phyloP scores from a whole-genome alignment of 805 yeast species.

The Crinitomyces ghanaensis region DNA sequence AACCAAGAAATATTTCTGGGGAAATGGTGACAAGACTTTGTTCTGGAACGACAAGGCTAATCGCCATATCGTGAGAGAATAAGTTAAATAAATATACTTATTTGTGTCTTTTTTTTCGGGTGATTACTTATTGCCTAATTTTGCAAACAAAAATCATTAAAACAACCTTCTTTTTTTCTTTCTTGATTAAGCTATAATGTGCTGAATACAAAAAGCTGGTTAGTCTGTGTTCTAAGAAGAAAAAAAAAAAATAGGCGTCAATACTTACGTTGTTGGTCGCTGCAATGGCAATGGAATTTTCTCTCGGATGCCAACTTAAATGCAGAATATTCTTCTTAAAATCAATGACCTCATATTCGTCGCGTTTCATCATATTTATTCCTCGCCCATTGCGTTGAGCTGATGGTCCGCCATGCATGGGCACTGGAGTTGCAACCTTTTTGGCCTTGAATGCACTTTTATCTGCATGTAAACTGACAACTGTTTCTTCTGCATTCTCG shows the following conservation, averaged over 20 bases:
- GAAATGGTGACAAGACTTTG: conserved; percentile 93
- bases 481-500: conserved; percentile 34
- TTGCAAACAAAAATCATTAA: not conserved
- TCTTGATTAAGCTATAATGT: conserved; percentile 15
- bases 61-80: conserved; percentile 45
- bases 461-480: conserved; percentile 91
- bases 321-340: conserved; percentile 91
- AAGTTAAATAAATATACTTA: conserved; percentile 5
- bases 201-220: conserved; percentile 28
- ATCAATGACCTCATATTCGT: conserved; percentile 73
- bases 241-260: no score
- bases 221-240: not conserved
- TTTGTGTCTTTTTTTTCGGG: no score
- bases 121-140: not conserved
- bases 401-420: conserved; percentile 18
- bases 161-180: not conserved
- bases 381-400: conserved; percentile 9
- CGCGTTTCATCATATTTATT: conserved; percentile 42
- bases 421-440: conserved; percentile 38
- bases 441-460: conserved; percentile 88
- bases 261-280: conserved; percentile 77
- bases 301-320: conserved; percentile 96
- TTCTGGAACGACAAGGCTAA: conserved; percentile 93
- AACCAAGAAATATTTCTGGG: conserved; percentile 89
- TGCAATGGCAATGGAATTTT: conserved; percentile 93